These are phyloP conservation scores for Pythium aristosporum DNA, from an alignment of 352 stramenopile genomes.

Conservation along the genomic window DNA sequence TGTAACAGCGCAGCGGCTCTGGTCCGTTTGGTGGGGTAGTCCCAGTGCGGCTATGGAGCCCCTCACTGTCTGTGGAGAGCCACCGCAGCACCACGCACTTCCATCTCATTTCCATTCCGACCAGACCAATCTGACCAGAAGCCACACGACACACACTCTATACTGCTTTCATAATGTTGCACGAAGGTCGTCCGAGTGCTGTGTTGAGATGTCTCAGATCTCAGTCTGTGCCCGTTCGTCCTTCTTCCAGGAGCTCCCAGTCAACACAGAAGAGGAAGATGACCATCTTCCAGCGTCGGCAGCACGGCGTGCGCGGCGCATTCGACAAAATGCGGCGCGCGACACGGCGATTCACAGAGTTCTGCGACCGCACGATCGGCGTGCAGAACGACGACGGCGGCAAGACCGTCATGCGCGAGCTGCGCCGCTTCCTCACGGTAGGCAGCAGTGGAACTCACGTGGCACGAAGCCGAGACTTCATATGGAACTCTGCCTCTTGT, in stretches of 20 bases:
- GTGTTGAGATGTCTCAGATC: constrained; percentile 13
- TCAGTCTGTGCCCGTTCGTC: constrained; percentile 1
- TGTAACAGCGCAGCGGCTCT: background rate
- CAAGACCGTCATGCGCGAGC: constrained; percentile 24
- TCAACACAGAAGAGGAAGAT: constrained; percentile 1
- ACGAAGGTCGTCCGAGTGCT: constrained; percentile 13
- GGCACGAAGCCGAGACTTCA: background rate
- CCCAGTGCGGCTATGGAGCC: background rate
- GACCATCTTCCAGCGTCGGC: constrained; percentile 22
- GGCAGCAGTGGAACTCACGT: background rate
- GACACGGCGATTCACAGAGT: constrained; percentile 19
- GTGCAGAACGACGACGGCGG: constrained; percentile 21
- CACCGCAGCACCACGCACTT: background rate
- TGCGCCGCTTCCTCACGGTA: constrained; percentile 26
- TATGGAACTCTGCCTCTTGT: background rate
- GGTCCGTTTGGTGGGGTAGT: background rate
- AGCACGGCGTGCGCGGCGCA: constrained; percentile 11
- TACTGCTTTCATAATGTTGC: constrained; percentile 4
- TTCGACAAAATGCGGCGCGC: constrained; percentile 26
- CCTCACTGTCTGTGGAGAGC: background rate
- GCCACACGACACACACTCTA: background rate
- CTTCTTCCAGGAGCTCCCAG: background rate
- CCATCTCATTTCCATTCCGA: constrained; percentile 3
- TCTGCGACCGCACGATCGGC: constrained; percentile 28
- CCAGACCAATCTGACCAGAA: constrained; percentile 18